phyloP scores from a whole-genome alignment of 2,329 filamentous ascomycete species.

The Basipetospora chlamydospora region DNA sequence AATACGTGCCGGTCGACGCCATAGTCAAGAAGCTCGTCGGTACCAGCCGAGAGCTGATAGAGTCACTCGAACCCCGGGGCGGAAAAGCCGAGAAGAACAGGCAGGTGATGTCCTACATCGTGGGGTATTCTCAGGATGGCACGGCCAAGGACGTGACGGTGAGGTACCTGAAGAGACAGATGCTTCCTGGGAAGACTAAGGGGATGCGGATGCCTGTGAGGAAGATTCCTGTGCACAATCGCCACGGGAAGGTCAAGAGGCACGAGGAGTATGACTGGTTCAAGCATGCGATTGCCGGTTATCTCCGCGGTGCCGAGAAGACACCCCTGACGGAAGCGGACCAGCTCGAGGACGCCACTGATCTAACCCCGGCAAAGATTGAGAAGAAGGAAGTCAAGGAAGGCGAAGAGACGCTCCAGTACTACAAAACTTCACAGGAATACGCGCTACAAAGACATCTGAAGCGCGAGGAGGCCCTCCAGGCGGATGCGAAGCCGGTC shows the following conservation, averaged over 20 bases:
- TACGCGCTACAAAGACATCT: constrained; percentile 77
- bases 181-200: constrained; percentile 81
- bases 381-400: constrained; percentile 61
- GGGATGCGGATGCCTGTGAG: constrained; percentile 64
- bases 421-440: constrained; percentile 73
- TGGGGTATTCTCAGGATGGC: constrained; percentile 70
- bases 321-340: constrained; percentile 55
- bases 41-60: constrained; percentile 55
- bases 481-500: constrained; percentile 51
- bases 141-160: constrained; percentile 92
- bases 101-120: constrained; percentile 79
- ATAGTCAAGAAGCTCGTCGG: constrained; percentile 55
- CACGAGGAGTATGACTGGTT: constrained; percentile 85
- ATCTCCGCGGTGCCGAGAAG: constrained; percentile 34
- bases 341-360: constrained; percentile 62
- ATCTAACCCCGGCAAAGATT: constrained; percentile 57
- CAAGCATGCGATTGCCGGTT: constrained; percentile 61
- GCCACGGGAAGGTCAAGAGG: constrained; percentile 59
- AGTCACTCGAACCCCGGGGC: constrained; percentile 70
- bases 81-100: constrained; percentile 71
- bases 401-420: constrained; percentile 70
- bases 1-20: constrained; percentile 65
- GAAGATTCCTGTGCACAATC: constrained; percentile 68
- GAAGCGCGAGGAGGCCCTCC: constrained; percentile 79
- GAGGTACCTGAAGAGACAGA: constrained; percentile 69